These are phyloP conservation scores for Lobosporangium transversale DNA, from an alignment of 192 early-diverging fungal species.

Conservation along the genomic window DNA sequence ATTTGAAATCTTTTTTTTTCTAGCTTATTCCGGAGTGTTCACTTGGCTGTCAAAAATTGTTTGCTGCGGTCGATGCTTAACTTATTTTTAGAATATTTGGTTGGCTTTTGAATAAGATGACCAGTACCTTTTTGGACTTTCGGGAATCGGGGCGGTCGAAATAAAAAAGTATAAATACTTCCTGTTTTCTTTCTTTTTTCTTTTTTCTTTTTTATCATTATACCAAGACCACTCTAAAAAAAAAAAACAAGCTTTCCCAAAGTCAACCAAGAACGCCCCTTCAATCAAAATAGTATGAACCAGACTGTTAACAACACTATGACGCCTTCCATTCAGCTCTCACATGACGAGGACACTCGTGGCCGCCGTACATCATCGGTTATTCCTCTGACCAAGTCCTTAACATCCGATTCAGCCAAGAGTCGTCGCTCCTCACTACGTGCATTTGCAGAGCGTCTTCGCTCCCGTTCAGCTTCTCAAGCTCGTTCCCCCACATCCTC, in stretches of 20 bases:
- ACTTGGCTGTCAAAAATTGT: no score
- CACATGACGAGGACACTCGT: slow-evolving; percentile 11
- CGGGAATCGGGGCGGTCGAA: no score
- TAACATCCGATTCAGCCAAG: slow-evolving; percentile 20
- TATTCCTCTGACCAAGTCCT: slow-evolving; percentile 21
- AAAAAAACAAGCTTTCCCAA: no score
- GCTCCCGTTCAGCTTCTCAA: slow-evolving; percentile 24
- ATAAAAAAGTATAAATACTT: background rate
- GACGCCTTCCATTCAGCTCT: slow-evolving; percentile 21
- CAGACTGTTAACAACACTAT: background rate
- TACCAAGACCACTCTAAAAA: background rate
- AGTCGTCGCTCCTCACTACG: slow-evolving; percentile 19
- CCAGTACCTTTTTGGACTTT: slow-evolving; percentile 4
- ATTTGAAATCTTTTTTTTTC: no score
- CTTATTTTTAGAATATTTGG: no score
- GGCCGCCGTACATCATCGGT: background rate
- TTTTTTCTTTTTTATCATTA: background rate
- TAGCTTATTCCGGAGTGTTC: no score
- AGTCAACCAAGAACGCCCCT: background rate
- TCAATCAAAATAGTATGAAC: background rate
- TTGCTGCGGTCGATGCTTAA: no score
- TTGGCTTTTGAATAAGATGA: no score
- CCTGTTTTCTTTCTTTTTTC: background rate
- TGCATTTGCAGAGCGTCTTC: slow-evolving; percentile 27
- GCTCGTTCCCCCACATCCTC: slow-evolving; percentile 16